phyloP scores from a whole-genome alignment of 228 moss, liverwort and hornwort species.

The Sphagnum magellanicum region DNA sequence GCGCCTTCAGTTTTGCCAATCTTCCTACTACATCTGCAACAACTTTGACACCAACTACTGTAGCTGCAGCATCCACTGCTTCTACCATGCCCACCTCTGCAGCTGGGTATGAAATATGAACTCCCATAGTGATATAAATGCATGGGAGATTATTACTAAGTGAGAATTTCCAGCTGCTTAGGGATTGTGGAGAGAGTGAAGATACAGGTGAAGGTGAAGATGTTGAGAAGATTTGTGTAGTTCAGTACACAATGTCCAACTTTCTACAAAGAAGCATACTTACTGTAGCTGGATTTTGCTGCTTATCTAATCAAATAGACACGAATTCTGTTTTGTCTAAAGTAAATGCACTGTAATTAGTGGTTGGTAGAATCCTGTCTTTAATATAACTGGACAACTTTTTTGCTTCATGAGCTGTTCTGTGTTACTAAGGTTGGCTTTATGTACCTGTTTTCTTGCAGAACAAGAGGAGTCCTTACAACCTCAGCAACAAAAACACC shows the following conservation, averaged over 20 bases:
- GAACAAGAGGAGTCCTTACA: conserved; percentile 25
- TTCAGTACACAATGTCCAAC: too few relatives aligned
- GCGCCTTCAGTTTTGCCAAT: conserved; percentile 29
- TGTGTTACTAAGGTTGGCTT: neutral
- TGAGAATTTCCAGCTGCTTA: neutral
- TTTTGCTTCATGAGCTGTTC: neutral
- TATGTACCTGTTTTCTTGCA: conserved; percentile 4
- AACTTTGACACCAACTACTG: conserved; percentile 13
- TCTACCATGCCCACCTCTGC: conserved; percentile 22
- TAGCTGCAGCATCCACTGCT: conserved; percentile 5
- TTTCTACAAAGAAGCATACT: too few relatives aligned
- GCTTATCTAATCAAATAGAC: neutral
- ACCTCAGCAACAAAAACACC: conserved; percentile 28
- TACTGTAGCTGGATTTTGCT: too few relatives aligned
- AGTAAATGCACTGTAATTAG: neutral
- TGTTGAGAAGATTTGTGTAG: neutral
- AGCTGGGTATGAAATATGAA: conserved; percentile 17
- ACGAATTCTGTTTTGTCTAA: neutral
- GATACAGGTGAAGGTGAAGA: neutral
- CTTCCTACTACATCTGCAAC: conserved; percentile 12
- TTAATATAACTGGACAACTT: neutral
- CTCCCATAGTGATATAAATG: neutral
- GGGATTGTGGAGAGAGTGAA: neutral
- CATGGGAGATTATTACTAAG: neutral
- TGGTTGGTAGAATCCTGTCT: neutral